phyloP scores from a whole-genome alignment of 305 asterid genomes.

The Nicotiana rustica region DNA sequence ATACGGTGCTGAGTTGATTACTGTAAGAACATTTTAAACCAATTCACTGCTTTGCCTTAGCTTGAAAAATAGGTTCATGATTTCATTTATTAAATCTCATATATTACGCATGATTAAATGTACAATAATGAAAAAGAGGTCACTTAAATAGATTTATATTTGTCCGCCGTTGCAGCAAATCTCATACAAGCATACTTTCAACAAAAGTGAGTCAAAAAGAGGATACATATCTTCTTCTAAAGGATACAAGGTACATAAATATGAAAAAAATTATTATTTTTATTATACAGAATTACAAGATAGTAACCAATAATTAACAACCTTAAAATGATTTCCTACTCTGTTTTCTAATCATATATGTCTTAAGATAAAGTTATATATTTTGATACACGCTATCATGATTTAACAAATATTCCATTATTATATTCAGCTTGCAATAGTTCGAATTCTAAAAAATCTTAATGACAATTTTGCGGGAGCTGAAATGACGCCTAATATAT shows the following conservation, averaged over 20 bases:
- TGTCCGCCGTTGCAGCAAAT: neutral
- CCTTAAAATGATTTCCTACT: too few species aligned
- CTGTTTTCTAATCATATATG: too few species aligned
- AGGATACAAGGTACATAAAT: neutral
- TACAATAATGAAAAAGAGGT: neutral
- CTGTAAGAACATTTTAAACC: neutral
- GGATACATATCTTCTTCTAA: neutral
- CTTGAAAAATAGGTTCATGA: neutral
- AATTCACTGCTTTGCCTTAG: neutral
- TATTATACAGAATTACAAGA: neutral
- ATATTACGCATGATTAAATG: neutral
- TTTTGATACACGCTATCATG: neutral
- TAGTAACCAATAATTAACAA: too few species aligned
- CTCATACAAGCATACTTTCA: neutral
- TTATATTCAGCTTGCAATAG: constrained; percentile 1
- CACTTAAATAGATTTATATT: neutral
- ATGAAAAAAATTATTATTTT: too few species aligned
- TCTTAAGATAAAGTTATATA: neutral
- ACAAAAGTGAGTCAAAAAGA: neutral
- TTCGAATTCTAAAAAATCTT: neutral
- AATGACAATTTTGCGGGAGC: neutral
- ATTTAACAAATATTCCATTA: neutral
- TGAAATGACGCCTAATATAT: neutral
- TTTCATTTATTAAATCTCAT: neutral
- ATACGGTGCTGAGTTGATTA: neutral